Evolutionary conservation across 176 grass and related monocot species (phyloP).

Genomic region (Aegilops longissima): DNA sequence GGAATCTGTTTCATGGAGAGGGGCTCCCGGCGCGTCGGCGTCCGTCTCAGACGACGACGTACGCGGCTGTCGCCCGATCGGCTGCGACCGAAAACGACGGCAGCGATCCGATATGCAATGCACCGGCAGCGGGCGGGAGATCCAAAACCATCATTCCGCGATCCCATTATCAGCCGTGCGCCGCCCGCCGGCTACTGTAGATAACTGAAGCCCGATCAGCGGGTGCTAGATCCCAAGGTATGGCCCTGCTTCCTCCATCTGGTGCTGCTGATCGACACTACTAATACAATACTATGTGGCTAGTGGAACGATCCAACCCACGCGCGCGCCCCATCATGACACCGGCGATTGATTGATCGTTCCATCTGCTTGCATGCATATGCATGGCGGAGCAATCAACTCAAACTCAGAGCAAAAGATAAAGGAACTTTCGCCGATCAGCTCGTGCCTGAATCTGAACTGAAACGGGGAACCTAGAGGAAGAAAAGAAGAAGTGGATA

Average conservation of each 20-base stretch:
- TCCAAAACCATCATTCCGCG: background rate
- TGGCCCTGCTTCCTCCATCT: constrained; percentile 29
- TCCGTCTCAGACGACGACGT: background rate
- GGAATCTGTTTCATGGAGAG: background rate
- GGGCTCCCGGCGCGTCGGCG: background rate
- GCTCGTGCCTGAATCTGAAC: background rate
- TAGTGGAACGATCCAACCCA: constrained; percentile 4
- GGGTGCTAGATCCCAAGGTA: constrained; percentile 30
- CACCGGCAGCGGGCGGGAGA: background rate
- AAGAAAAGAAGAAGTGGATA: background rate
- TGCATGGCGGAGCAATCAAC: background rate
- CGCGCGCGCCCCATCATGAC: constrained; percentile 18
- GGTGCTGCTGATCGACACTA: background rate
- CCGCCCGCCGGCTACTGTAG: background rate
- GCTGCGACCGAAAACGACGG: background rate
- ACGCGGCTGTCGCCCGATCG: background rate
- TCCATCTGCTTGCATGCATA: background rate
- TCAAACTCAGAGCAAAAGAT: background rate
- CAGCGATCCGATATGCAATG: background rate
- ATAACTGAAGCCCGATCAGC: background rate
- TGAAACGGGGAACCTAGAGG: too few relatives aligned
- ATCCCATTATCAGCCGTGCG: background rate
- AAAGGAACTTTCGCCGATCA: background rate
- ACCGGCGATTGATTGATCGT: background rate
- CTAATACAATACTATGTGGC: background rate